Percentiles rank a stretch among this genome's conserved stretches.
Conservation (phyloP, 768 basidiomycete genomes). For the Cubamyces sp. region DNA sequence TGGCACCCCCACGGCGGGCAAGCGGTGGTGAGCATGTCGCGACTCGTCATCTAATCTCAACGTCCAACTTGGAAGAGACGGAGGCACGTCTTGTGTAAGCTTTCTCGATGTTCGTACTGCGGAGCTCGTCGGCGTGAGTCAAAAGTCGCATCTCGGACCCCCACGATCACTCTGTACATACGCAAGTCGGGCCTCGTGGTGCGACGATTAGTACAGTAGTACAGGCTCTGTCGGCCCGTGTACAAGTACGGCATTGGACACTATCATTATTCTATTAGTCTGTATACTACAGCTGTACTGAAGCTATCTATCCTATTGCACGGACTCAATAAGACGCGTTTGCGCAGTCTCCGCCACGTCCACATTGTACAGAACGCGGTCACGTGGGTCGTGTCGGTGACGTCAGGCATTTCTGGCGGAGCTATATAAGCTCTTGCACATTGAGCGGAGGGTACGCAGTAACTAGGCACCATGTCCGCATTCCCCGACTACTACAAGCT, state of each 20-base stretch:
- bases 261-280: slow-evolving; percentile 20
- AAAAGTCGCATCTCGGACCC: background rate
- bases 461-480: slow-evolving; percentile 55
- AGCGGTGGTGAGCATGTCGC: slow-evolving; percentile 6
- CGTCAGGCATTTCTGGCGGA: slow-evolving; percentile 13
- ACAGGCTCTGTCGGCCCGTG: background rate
- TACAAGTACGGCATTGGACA: slow-evolving; percentile 13
- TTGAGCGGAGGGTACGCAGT: background rate
- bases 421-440: slow-evolving; percentile 12
- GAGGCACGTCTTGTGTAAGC: background rate
- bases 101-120: background rate
- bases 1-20: slow-evolving; percentile 17
- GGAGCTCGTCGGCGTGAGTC: background rate
- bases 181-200: background rate
- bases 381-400: slow-evolving; percentile 25
- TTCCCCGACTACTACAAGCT: slow-evolving; percentile 84
- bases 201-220: background rate
- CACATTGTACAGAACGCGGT: slow-evolving; percentile 9
- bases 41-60: background rate
- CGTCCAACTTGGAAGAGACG: background rate
- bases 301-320: background rate
- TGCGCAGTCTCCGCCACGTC: slow-evolving; percentile 7
- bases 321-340: background rate
- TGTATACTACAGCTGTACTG: slow-evolving; percentile 8
- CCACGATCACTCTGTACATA: background rate